A percentile compares a stretch with the other conserved stretches of the same genome.
These are phyloP conservation scores for Podaxis sp. DNA, from an alignment of 768 basidiomycete species.

Conservation along the genomic window DNA sequence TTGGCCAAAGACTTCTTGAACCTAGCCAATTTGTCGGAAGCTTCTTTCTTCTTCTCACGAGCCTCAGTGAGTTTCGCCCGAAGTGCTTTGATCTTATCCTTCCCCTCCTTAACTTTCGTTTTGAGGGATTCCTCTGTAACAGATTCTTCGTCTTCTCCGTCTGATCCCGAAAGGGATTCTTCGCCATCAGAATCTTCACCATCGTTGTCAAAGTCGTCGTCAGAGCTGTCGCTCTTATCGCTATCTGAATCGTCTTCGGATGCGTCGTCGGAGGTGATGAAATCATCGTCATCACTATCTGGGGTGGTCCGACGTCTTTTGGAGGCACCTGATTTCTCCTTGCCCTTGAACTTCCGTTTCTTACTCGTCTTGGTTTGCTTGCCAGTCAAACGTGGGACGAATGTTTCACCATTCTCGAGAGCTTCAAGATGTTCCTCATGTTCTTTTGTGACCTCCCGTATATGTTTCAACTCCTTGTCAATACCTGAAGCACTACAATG, in stretches of 20 bases:
- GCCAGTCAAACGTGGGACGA: slow-evolving; percentile 40
- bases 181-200: slow-evolving; percentile 28
- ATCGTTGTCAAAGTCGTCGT: slow-evolving; percentile 21
- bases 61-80: slow-evolving; percentile 37
- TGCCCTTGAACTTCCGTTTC: slow-evolving; percentile 50
- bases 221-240: slow-evolving; percentile 15
- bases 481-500: slow-evolving; percentile 30
- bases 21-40: slow-evolving; percentile 30
- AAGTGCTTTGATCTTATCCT: slow-evolving; percentile 38
- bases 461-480: slow-evolving; percentile 36
- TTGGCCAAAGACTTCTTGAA: slow-evolving; percentile 42
- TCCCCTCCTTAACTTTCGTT: slow-evolving; percentile 42
- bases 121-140: slow-evolving; percentile 45
- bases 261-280: slow-evolving; percentile 28
- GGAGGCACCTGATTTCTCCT: slow-evolving; percentile 38
- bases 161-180: slow-evolving; percentile 20
- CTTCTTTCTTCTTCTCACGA: slow-evolving; percentile 36
- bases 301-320: slow-evolving; percentile 40
- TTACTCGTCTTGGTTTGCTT: slow-evolving; percentile 30
- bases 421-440: slow-evolving; percentile 47
- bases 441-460: slow-evolving; percentile 38
- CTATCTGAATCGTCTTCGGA: slow-evolving; percentile 32
- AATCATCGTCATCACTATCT: slow-evolving; percentile 32
- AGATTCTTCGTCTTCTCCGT: slow-evolving; percentile 26
- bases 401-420: slow-evolving; percentile 43